Conservation (phyloP, 192 early-diverging fungal species). For the Mortierella claussenii region DNA sequence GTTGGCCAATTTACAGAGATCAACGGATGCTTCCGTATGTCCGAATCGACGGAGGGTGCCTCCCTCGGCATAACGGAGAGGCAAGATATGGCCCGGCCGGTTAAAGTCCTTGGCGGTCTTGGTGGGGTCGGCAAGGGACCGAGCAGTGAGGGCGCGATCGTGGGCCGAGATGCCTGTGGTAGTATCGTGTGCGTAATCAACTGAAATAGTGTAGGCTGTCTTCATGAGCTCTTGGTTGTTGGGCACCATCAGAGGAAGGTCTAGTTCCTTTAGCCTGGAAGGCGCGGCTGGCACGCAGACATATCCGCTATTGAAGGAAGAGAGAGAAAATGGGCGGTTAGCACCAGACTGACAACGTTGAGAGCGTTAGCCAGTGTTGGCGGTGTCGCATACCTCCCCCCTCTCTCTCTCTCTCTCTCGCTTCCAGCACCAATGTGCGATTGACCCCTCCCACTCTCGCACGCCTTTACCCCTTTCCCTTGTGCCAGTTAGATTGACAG, state of each 20-base stretch:
- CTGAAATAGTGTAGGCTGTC: constrained; percentile 94
- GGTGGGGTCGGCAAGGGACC: constrained; percentile 78
- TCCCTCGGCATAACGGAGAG: constrained; percentile 83
- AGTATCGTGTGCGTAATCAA: constrained; percentile 86
- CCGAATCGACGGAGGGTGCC: constrained; percentile 90
- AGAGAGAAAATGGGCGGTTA: background rate
- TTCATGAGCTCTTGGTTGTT: constrained; percentile 90
- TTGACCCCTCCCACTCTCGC: too few relatives aligned
- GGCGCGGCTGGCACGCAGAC: constrained; percentile 89
- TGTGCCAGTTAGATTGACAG: too few relatives aligned
- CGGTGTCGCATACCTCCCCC: too few relatives aligned
- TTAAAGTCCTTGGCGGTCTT: constrained; percentile 77
- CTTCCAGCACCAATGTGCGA: too few relatives aligned
- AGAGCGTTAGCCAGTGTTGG: too few relatives aligned
- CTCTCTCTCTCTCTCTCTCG: too few relatives aligned
- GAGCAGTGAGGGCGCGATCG: constrained; percentile 86
- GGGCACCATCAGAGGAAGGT: constrained; percentile 95
- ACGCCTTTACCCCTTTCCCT: too few relatives aligned
- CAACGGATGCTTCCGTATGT: constrained; percentile 94
- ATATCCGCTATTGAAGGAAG: constrained; percentile 72
- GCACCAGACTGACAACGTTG: too few relatives aligned
- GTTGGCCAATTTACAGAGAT: constrained; percentile 88
- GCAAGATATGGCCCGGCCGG: constrained; percentile 95
- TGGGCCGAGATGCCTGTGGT: constrained; percentile 96
- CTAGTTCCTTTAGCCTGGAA: constrained; percentile 83